phyloP scores from a whole-genome alignment of 768 basidiomycete genomes.

The Boletellus ananas region DNA sequence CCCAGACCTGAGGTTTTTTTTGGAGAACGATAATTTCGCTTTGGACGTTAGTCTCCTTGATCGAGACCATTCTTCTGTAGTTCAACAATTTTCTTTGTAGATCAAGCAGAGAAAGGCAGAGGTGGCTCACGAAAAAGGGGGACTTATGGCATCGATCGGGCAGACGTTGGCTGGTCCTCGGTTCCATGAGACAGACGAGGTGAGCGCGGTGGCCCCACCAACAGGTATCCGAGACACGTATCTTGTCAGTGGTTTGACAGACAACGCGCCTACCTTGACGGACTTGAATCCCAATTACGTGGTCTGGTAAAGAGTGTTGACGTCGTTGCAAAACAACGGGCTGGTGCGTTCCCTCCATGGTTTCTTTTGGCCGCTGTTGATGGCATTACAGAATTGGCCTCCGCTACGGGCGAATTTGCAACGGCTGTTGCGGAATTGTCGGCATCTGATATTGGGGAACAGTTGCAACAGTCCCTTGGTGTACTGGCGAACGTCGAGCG shows the following conservation, averaged over 20 bases:
- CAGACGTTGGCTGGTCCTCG: slow-evolving; percentile 73
- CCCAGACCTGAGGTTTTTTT: slow-evolving; percentile 79
- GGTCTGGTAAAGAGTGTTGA: slow-evolving; percentile 86
- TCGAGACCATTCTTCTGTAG: not conserved
- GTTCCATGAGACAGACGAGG: slow-evolving; percentile 88
- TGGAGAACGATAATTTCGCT: slow-evolving; percentile 90
- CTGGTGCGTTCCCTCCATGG: slow-evolving; percentile 43
- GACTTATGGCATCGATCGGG: slow-evolving; percentile 80
- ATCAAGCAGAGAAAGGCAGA: slow-evolving; percentile 87
- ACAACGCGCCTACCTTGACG: slow-evolving; percentile 81
- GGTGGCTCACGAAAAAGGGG: slow-evolving; percentile 71
- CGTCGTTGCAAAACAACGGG: slow-evolving; percentile 74
- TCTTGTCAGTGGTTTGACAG: slow-evolving; percentile 84
- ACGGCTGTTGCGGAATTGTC: slow-evolving; percentile 67
- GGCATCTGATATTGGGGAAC: slow-evolving; percentile 68
- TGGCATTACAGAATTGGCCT: slow-evolving; percentile 54
- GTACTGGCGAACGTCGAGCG: slow-evolving; percentile 72
- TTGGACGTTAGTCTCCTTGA: slow-evolving; percentile 63
- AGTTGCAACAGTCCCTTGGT: slow-evolving; percentile 65
- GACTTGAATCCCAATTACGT: slow-evolving; percentile 84
- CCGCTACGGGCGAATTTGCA: slow-evolving; percentile 75
- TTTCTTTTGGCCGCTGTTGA: not conserved
- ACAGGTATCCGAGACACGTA: not conserved
- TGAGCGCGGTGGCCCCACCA: slow-evolving; percentile 24
- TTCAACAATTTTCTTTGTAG: slow-evolving; percentile 35